These are phyloP conservation scores for Atkinsonella hypoxylon DNA, from an alignment of 2,329 filamentous ascomycete genomes.

Conservation along the genomic window DNA sequence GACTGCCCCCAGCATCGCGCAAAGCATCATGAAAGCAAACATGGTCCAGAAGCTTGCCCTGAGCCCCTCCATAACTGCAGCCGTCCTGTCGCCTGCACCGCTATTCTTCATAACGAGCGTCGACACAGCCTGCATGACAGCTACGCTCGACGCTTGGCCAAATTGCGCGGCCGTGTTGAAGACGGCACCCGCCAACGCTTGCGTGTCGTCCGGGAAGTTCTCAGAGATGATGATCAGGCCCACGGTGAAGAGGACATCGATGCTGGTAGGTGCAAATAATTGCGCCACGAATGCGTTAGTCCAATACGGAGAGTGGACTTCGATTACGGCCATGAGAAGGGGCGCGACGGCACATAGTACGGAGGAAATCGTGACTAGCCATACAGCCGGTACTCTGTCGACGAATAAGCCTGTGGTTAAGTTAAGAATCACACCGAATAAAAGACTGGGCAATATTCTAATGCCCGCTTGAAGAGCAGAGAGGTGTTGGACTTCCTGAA, in stretches of 20 bases:
- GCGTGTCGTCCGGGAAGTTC: slow-evolving; percentile 42
- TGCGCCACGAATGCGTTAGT: slow-evolving; percentile 30
- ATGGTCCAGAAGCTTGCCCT: slow-evolving; percentile 37
- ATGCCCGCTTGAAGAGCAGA: slow-evolving; percentile 33
- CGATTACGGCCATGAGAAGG: slow-evolving; percentile 41
- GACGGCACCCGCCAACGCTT: slow-evolving; percentile 48
- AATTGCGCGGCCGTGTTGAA: slow-evolving; percentile 49
- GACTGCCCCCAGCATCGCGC: slow-evolving; percentile 23
- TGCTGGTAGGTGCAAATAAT: slow-evolving; percentile 28
- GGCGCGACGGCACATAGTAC: slow-evolving; percentile 32
- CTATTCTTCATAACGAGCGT: slow-evolving; percentile 24
- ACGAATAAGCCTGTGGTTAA: slow-evolving; percentile 33
- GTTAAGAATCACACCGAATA: slow-evolving; percentile 31
- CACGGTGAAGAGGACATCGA: slow-evolving; percentile 42
- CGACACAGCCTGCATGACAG: slow-evolving; percentile 33
- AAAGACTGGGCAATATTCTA: slow-evolving; percentile 31
- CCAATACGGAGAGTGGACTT: slow-evolving; percentile 40
- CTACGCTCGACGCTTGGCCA: slow-evolving; percentile 37
- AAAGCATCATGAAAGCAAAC: slow-evolving; percentile 33
- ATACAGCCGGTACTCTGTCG: slow-evolving; percentile 26
- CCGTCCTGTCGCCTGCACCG: slow-evolving; percentile 11
- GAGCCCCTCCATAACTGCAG: slow-evolving; percentile 35
- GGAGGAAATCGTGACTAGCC: slow-evolving; percentile 27
- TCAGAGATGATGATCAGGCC: slow-evolving; percentile 41
- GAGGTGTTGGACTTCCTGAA: slow-evolving; percentile 36